phyloP scores from a whole-genome alignment of 306 rosid species.

The Prunus persica region Prunus_persica_NCBIv2 NC_034011.1:26952501-26953000 shows the following conservation, averaged over 20 bases:
- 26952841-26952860: slow-evolving; percentile 66
- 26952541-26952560: slow-evolving; percentile 44
- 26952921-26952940: slow-evolving; percentile 56
- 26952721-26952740: slow-evolving; percentile 96
- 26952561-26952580: background rate
- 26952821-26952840: slow-evolving; percentile 96
- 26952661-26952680: slow-evolving; percentile 67
- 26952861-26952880: slow-evolving; percentile 63
- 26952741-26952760: slow-evolving; percentile 93
- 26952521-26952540: slow-evolving; percentile 77
- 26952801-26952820: slow-evolving; percentile 93
- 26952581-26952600: background rate
- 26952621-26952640: slow-evolving; percentile 22
- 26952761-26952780: slow-evolving; percentile 72
- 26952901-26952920: slow-evolving; percentile 45
- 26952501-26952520: slow-evolving; percentile 93
- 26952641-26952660: slow-evolving; percentile 53
- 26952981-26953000: slow-evolving; percentile 17
- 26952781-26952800: slow-evolving; percentile 77
- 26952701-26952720: slow-evolving; percentile 74
- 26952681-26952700: slow-evolving; percentile 76
- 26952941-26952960: slow-evolving; percentile 64
- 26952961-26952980: slow-evolving; percentile 51
- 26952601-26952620: background rate
- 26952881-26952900: slow-evolving; percentile 59